A percentile compares a stretch with the other conserved stretches of the same genome.
Conservation (phyloP, 129 eudicot genomes). For the Tagetes erecta region DNA sequence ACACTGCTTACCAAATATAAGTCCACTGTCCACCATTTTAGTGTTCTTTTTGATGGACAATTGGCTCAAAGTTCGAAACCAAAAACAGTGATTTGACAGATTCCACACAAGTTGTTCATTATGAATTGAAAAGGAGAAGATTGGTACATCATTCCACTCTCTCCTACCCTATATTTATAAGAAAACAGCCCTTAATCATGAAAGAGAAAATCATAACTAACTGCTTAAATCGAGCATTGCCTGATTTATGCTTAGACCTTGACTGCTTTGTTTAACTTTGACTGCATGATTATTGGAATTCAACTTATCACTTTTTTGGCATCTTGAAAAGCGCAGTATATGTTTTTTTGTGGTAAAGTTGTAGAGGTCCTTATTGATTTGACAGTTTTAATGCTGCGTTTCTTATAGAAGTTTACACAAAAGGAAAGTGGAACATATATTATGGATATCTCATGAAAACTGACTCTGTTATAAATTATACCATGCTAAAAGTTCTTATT, state of each 20-base stretch:
- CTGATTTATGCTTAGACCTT: no score
- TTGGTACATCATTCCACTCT: no score
- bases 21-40: neutral
- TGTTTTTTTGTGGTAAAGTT: neutral
- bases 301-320: neutral
- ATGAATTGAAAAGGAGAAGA: no score
- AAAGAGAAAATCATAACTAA: no score
- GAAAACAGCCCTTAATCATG: no score
- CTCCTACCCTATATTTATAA: no score
- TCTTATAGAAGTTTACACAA: neutral
- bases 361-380: neutral
- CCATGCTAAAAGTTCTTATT: slow-evolving; percentile 1
- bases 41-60: neutral
- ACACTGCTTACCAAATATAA: neutral
- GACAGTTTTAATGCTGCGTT: neutral
- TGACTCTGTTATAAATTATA: neutral
- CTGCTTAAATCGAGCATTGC: no score
- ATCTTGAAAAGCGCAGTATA: neutral
- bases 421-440: neutral
- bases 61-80: no score
- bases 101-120: no score
- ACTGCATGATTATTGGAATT: no score
- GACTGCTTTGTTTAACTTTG: no score
- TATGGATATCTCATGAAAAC: slow-evolving; percentile 1
- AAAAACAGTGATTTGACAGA: no score